A percentile compares a stretch with the other conserved stretches of the same genome.
These are phyloP conservation scores for Melanomma pulvis-pyrius DNA, from an alignment of 495 filamentous ascomycete species.

Conservation along the genomic window DNA sequence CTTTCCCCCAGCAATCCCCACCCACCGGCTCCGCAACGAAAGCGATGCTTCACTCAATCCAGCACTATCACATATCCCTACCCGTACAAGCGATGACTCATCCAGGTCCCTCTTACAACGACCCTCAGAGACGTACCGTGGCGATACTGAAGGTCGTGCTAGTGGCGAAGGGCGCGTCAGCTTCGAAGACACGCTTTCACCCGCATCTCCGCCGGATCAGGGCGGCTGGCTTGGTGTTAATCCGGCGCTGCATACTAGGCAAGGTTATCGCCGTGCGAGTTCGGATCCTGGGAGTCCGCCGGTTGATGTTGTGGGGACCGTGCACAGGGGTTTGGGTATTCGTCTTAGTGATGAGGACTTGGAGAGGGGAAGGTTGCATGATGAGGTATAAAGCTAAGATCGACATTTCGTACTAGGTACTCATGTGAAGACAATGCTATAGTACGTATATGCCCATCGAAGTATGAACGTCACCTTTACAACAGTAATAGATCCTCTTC, in stretches of 20 bases:
- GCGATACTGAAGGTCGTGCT: background rate
- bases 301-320: background rate
- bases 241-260: background rate
- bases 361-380: background rate
- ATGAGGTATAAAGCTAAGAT: background rate
- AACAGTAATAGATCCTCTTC: too few species aligned
- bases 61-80: background rate
- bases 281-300: background rate
- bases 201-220: background rate
- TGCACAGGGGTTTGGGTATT: constrained; percentile 1
- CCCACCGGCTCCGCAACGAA: background rate
- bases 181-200: background rate
- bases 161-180: background rate
- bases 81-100: constrained; percentile 1
- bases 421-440: too few species aligned
- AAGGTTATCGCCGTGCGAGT: background rate
- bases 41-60: background rate
- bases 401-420: too few species aligned
- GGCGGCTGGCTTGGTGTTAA: background rate
- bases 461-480: too few species aligned
- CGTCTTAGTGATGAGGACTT: background rate
- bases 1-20: constrained; percentile 2
- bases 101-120: background rate
- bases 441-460: too few species aligned
- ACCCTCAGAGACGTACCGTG: background rate